Base-by-base conservation (phyloP, 306 rosid species). In the Prinsepia uniflora region DNA sequence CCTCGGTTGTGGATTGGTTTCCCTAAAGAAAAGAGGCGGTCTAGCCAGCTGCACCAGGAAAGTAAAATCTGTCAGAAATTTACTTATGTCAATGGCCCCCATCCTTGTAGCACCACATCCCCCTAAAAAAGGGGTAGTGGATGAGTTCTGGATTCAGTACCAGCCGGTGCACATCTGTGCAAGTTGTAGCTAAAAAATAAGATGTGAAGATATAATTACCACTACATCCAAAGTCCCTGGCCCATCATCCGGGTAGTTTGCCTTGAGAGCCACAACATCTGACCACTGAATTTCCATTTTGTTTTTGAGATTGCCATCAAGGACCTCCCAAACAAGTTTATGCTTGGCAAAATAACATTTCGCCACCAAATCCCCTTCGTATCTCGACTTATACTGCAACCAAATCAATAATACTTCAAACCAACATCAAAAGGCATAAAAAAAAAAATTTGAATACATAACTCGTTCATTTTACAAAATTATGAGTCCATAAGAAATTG, bases 271-370 rank as follows among this genome's bases (percentile, higher is more conserved):
- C 83, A 84, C 85, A 60, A 91, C 88, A 81, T 91, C 93, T 43
- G 97, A 91, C 97, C 97, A 91, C 50, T 90, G 97, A 36, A 89
- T 89, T 80, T 91, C 97, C 77, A 91, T 91, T 82, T 91, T 91
- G 81, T 87, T 91, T 86, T 91, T 91, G 10, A 91, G 91, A 76
- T 88, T 85, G 17, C 96, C 93, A 74, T 91, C 97, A 74, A 91
- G 93, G 1, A 91, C 97, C 83, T 91, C 97, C 97, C 97, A 91
- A 6, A 89, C 97, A 41, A 91, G 88, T 73, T 89, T 91, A 74
- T 91, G 97, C 87, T 89, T 91, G 5, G 91, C 92, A 76, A 85
- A 91, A 75, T 91, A 91, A 82, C 93, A 91, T 67, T 91, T 91
- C 5, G 87, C 96, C 72, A 91, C 96, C 66, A 91, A 84, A 69